phyloP scores from a whole-genome alignment of 1,284 basidiomycete genomes.

The Trichosporon ovoides region DNA sequence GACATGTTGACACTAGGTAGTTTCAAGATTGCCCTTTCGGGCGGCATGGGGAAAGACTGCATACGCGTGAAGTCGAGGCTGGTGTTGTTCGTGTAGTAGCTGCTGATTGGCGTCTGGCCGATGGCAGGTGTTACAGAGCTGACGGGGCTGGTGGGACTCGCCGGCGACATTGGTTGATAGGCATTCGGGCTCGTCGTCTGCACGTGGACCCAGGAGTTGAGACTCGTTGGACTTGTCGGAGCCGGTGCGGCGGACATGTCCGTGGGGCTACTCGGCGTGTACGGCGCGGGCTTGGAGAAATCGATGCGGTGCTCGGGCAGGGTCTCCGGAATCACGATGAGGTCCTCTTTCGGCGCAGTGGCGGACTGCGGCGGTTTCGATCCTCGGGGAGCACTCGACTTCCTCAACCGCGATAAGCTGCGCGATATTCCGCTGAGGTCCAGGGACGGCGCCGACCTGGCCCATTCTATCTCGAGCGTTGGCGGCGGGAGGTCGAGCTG shows the following conservation, averaged over 20 bases:
- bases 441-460: not conserved
- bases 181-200: not conserved
- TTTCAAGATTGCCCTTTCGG: not conserved
- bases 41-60: not conserved
- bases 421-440: not conserved
- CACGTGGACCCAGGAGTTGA: not conserved
- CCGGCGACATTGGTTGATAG: not conserved
- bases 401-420: not conserved
- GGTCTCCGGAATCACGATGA: not conserved
- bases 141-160: not conserved
- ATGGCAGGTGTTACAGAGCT: not conserved
- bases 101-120: not conserved
- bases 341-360: not conserved
- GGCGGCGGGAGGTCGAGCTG: not conserved
- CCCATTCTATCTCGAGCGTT: not conserved
- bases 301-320: not conserved
- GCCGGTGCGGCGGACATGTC: not conserved
- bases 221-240: not conserved
- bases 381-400: not conserved
- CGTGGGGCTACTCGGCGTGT: not conserved
- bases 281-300: not conserved
- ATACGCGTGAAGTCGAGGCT: not conserved
- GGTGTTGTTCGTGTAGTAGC: conserved; percentile 2
- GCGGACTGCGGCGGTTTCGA: not conserved
- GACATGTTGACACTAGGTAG: not conserved